Percentiles rank a stretch among this genome's conserved stretches.
Conservation (phyloP, 2,329 filamentous ascomycete genomes). For the Cladosporium sp. region DNA sequence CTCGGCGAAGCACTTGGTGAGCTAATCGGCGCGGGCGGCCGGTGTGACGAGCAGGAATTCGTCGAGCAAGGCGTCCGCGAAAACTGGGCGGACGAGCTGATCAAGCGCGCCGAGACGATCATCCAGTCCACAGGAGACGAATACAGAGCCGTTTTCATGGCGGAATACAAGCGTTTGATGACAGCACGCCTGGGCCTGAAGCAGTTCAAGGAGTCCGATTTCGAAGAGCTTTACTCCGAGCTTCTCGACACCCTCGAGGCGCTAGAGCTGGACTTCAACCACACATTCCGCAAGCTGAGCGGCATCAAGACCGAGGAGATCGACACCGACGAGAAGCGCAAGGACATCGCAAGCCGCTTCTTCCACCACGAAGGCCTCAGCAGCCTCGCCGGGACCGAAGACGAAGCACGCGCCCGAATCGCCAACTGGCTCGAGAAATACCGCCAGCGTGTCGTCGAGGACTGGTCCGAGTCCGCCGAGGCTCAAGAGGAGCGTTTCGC, state of each 20-base stretch:
- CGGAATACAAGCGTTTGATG: conserved; percentile 89
- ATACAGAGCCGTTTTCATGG: conserved; percentile 80
- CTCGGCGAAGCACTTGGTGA: conserved; percentile 87
- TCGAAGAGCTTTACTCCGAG: conserved; percentile 76
- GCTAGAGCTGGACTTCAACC: conserved; percentile 86
- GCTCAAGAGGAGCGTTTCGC: conserved; percentile 60
- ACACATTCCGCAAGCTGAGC: conserved; percentile 82
- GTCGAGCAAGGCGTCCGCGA: conserved; percentile 67
- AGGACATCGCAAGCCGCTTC: conserved; percentile 65
- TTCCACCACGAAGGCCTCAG: conserved; percentile 72
- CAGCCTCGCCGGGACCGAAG: conserved; percentile 53
- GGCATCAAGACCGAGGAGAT: conserved; percentile 59
- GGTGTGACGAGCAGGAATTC: conserved; percentile 69
- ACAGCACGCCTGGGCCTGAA: conserved; percentile 71
- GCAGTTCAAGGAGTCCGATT: conserved; percentile 66
- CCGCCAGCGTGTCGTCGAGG: conserved; percentile 66
- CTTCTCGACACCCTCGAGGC: conserved; percentile 76
- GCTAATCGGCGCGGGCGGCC: conserved; percentile 70
- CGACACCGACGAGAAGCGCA: conserved; percentile 59
- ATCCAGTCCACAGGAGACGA: conserved; percentile 81
- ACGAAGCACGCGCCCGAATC: conserved; percentile 63
- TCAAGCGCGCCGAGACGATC: conserved; percentile 75
- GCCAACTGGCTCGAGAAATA: conserved; percentile 79
- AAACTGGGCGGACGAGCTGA: conserved; percentile 64
- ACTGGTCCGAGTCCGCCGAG: conserved; percentile 60